These are phyloP conservation scores for Petrea volubilis DNA, from an alignment of 257 asterid genomes.

Conservation along the genomic window DNA sequence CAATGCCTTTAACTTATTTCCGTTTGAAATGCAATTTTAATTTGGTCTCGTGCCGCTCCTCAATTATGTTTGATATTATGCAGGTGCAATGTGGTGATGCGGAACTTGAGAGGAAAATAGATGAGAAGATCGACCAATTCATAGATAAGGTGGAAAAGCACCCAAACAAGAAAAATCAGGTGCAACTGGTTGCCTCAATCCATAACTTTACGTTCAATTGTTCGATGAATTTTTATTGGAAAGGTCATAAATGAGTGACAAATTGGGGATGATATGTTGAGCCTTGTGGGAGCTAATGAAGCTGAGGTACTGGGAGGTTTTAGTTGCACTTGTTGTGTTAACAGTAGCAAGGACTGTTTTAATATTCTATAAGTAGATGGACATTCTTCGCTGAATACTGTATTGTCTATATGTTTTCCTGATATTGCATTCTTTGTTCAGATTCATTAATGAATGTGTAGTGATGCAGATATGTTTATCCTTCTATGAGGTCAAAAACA, in stretches of 20 bases:
- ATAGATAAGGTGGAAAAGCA: conserved; percentile 93
- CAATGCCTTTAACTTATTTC: not conserved
- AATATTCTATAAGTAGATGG: not conserved
- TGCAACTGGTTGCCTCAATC: conserved; percentile 24
- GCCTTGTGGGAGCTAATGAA: not conserved
- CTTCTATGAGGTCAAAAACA: conserved; percentile 87
- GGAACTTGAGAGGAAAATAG: conserved; percentile 81
- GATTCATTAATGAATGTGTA: conserved; percentile 20
- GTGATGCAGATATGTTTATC: conserved; percentile 78
- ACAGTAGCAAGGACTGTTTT: not conserved
- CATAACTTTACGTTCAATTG: conserved; percentile 12
- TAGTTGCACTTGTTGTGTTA: conserved; percentile 3
- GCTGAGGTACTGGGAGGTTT: conserved; percentile 11
- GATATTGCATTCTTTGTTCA: not conserved
- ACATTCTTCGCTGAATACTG: not conserved
- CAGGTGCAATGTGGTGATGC: conserved; percentile 92
- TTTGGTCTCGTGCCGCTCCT: not conserved
- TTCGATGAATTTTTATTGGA: not conserved
- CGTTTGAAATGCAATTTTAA: not conserved
- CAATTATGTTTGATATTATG: conserved; percentile 12
- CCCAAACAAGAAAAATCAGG: conserved; percentile 96
- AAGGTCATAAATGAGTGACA: not conserved
- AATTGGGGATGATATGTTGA: conserved; percentile 1
- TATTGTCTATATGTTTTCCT: not conserved
- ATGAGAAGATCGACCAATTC: conserved; percentile 84